phyloP scores from a whole-genome alignment of 352 stramenopile genomes.

The Phytophthora litchii region DNA sequence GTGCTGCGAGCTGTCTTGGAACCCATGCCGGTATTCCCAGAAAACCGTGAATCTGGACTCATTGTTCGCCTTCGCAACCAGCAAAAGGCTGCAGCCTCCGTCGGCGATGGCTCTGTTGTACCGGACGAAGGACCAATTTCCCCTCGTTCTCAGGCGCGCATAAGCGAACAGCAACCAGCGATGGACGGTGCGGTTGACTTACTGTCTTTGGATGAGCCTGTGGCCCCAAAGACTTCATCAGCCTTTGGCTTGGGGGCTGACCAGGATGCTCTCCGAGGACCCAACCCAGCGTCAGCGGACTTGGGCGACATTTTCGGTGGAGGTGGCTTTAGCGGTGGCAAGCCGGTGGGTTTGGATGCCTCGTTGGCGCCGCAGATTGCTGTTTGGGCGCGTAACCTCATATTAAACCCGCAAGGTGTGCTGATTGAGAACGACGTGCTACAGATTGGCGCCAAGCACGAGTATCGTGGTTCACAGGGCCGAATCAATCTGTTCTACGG shows the following conservation, averaged over 20 bases:
- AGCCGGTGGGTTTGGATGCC: conserved; percentile 47
- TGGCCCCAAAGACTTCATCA: conserved; percentile 31
- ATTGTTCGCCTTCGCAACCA: conserved; percentile 76
- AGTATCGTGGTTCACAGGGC: conserved; percentile 94
- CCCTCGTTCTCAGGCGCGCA: conserved; percentile 16
- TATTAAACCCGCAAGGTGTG: conserved; percentile 92
- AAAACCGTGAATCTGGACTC: conserved; percentile 81
- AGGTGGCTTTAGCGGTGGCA: conserved; percentile 22
- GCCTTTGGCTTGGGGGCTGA: conserved; percentile 16
- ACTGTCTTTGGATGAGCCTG: conserved; percentile 52
- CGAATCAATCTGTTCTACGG: conserved; percentile 96
- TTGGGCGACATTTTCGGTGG: conserved; percentile 59
- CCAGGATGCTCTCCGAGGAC: conserved; percentile 47
- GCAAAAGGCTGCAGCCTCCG: conserved; percentile 48
- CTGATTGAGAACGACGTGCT: conserved; percentile 92
- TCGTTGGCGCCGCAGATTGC: conserved; percentile 52
- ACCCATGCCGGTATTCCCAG: conserved; percentile 97
- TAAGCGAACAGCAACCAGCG: conserved; percentile 14
- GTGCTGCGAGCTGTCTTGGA: conserved; percentile 95
- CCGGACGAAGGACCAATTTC: conserved; percentile 18
- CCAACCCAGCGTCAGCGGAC: conserved; percentile 56
- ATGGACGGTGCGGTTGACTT: conserved; percentile 41
- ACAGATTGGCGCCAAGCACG: conserved; percentile 96
- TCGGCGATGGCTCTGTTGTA: conserved; percentile 21
- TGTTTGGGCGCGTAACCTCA: conserved; percentile 85